These are phyloP conservation scores for Tylopilus sp. DNA, from an alignment of 768 basidiomycete species.

Conservation along the genomic window DNA sequence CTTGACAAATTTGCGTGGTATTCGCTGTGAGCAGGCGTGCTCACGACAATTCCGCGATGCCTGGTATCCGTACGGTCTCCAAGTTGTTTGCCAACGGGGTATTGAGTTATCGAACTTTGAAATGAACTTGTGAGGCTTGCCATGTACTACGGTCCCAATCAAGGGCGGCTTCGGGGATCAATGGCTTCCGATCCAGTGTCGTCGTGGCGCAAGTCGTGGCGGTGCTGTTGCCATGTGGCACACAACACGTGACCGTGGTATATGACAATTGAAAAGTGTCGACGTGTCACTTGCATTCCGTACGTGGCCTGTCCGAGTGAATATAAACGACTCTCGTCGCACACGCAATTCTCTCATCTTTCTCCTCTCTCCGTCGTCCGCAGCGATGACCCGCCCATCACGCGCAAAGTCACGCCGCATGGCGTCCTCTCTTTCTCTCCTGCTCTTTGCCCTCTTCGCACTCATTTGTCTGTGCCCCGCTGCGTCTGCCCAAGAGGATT, in stretches of 20 bases:
- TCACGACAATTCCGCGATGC: no score
- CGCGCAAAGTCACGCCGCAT: constrained; percentile 55
- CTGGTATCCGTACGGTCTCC: no score
- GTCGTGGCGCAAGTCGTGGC: no score
- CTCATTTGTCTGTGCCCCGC: constrained; percentile 68
- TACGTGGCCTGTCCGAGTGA: constrained; percentile 23
- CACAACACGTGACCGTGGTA: constrained; percentile 28
- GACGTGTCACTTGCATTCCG: constrained; percentile 28
- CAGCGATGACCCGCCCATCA: constrained; percentile 43
- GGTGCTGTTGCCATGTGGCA: not conserved
- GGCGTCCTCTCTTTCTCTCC: constrained; percentile 56
- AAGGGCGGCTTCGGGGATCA: no score
- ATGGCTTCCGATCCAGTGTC: no score
- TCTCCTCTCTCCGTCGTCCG: constrained; percentile 13
- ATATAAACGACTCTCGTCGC: constrained; percentile 23
- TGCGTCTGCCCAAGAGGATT: constrained; percentile 57
- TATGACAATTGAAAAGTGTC: constrained; percentile 18
- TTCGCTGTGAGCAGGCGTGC: not conserved
- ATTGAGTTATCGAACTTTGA: no score
- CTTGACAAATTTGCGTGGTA: not conserved
- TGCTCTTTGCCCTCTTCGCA: constrained; percentile 63
- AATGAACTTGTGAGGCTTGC: no score
- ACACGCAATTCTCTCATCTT: constrained; percentile 7
- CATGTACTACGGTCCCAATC: no score
- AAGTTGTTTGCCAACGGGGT: no score